Base-by-base conservation (phyloP, 441 rosid species). In the Pelargonium cotyledonis region DNA sequence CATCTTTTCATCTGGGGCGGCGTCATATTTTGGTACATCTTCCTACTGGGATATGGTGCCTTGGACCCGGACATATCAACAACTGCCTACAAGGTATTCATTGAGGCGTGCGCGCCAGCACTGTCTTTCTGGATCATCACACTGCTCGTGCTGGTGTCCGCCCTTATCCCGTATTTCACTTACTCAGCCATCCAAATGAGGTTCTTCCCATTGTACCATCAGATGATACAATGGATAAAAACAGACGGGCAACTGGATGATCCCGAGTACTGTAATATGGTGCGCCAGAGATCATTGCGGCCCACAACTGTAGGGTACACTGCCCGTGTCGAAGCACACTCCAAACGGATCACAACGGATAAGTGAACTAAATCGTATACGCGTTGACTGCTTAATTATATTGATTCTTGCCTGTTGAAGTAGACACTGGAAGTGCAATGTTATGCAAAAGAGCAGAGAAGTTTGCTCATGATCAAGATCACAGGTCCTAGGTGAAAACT, bases 1-100 rank as follows among this genome's bases (percentile, higher is more conserved):
- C 98, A 90, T 78, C 79, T 95, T 75, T 85, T 91, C 73, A 85
- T 95, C 31, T 95, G 98, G 99, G 99, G 97, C 2, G 88, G 92
- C 67, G 81, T 95, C 23, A 38, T 79, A 16, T 68, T 85, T 19
- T 95, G 97, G 96, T 92, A 91, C 68, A 72, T 90, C 19, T 95
- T 95, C 88, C 89, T 95, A 72, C 60, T 92, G 78, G 89, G 85
- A 10, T 95, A 92, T 18, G 99, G 99, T 66, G 91, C 92, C 6
- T 79, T 66, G 43, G 67, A 75, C 35, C 65, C 78, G 2, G 11
- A 21, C 40, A 18, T 62, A 62, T 92, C 99, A 41, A 82, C 89
- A 15, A 89, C 91, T 21, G 99, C 98, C 58, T 95, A 89, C 71
- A 78, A 84, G 76, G 90, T 92, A 46, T 92, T 95, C 77, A 5